Evolutionary conservation across 2,329 filamentous ascomycete species (phyloP), one percentile per base, ranked within the genome.

Genomic region (Fusarium graminum): DNA sequence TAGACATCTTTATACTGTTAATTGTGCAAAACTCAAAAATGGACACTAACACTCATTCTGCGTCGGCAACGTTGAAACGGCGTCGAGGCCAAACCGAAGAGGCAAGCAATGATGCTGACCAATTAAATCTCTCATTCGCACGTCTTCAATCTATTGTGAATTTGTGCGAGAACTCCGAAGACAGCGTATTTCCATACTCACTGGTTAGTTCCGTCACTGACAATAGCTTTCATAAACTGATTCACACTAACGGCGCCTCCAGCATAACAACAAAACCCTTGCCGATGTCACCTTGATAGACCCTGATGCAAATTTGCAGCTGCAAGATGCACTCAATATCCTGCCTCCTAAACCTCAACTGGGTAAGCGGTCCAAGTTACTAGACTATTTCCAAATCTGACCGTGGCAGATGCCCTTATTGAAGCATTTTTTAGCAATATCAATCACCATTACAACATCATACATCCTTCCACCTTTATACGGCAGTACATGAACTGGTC

Each of bases 401-500:
- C 32, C 5, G 9, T 10, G 13, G 16, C 0, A 62, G 59, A 62
- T 32, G 57, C 49, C 13, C 42, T 62, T 1, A 29, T 62, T 6
- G 59, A 62, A 39, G 39, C 49, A 16, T 62, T 62, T 17, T 62
- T 62, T 13, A 56, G 59, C 38, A 53, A 62, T 3, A 43, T 62
- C n/a, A 62, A 62, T 1, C 59, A 62, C 10, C 59, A 62, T 9
- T 55, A 62, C 11, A 62, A 53, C 12, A 56, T 62, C n/a, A 49
- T 62, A 7, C 34, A 59, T 7, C 22, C 59, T 7, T 7, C 59
- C 2, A 7, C 14, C 6, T 62, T 62, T 1, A 62, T 62, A 14
- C 43, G 39, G 1, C 57, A 62, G 19, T 62, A 62, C 17, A 8
- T 62, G 3, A 9, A 12, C 14, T 62, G 59, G 59, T 56, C 59